Evolutionary conservation across 169 alveolate genomes (phyloP), one percentile per base, ranked within the genome.

Genomic region (Plasmodium chabaudi): DNA sequence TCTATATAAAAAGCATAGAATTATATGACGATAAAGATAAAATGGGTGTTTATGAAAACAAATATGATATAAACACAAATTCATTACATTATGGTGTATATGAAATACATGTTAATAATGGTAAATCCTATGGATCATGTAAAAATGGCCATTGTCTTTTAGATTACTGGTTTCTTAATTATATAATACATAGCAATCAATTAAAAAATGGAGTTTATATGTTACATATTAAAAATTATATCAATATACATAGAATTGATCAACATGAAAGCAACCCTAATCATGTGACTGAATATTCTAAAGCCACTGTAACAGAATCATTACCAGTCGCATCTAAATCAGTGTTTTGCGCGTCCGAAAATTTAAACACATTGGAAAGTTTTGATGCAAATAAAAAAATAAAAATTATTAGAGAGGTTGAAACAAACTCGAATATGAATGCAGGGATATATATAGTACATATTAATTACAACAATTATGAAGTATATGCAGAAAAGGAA

Each of bases 1-100:
- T 69, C 12, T 21, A n/a, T 56, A 21, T 69, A 10, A 69, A 21
- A 34, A 46, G 77, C 27, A 69, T 9, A 69, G 77, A 69, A 25
- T 5, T 15, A 44, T 17, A 12, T 9, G 27, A 44, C 60, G 63
- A 46, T 9, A 34, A 34, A 34, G 4, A 6, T 34, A 34, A 34
- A 34, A 34, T 0, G 42, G 23, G 13, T n/a, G 23, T 39, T 3
- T 71, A 71, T 67, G 68, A 51, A 53, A 21, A 71, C 10, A 21
- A 51, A 21, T 71, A 71, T 27, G 55, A 19, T 10, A 19, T 51
- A 13, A 34, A 21, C 21, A 71, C 69, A 19, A 49, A 49, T n/a
- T 19, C 46, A 19, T 39, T 71, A 49, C 5, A 71, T 59, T 71
- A 21, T n/a, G 44, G 84, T 42, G 44, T 51, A 51, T 23, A 57